These are phyloP conservation scores for Trichoderma gamsii DNA, from an alignment of 495 filamentous ascomycete species.

Conservation along the genomic window DNA sequence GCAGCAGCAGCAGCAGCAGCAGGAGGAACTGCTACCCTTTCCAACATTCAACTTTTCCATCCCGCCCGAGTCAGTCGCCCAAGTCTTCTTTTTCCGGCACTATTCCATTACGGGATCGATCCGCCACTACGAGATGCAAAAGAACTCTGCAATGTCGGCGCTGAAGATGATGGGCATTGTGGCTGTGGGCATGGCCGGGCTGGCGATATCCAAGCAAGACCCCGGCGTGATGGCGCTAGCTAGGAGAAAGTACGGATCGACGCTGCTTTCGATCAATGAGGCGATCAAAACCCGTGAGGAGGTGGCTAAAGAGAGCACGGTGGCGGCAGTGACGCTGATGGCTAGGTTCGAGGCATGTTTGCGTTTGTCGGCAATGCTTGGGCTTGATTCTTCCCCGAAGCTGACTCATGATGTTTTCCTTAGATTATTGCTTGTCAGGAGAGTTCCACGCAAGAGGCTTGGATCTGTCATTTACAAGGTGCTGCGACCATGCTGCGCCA, in stretches of 20 bases:
- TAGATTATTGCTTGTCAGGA: constrained; percentile 7
- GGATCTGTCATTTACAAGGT: not conserved
- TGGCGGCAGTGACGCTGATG: constrained; percentile 2
- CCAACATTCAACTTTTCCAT: not conserved
- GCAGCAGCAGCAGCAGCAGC: not conserved
- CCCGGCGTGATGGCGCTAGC: not conserved
- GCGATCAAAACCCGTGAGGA: not conserved
- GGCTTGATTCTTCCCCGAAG: not conserved
- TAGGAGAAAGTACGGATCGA: not conserved
- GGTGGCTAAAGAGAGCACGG: not conserved
- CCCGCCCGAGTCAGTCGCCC: not conserved
- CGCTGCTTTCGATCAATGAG: not conserved
- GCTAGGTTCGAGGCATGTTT: not conserved
- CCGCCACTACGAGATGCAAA: not conserved
- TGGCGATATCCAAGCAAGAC: not conserved
- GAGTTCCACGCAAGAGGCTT: not conserved
- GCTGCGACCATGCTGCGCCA: not conserved
- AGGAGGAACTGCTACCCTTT: not conserved
- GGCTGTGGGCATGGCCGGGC: not conserved
- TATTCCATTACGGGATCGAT: not conserved
- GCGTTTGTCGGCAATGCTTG: not conserved
- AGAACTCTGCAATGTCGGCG: not conserved
- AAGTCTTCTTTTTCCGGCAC: not conserved
- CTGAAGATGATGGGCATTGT: not conserved
- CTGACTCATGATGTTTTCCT: no score